phyloP scores from a whole-genome alignment of 495 filamentous ascomycete species.

The Trichocladium antarcticum region DNA sequence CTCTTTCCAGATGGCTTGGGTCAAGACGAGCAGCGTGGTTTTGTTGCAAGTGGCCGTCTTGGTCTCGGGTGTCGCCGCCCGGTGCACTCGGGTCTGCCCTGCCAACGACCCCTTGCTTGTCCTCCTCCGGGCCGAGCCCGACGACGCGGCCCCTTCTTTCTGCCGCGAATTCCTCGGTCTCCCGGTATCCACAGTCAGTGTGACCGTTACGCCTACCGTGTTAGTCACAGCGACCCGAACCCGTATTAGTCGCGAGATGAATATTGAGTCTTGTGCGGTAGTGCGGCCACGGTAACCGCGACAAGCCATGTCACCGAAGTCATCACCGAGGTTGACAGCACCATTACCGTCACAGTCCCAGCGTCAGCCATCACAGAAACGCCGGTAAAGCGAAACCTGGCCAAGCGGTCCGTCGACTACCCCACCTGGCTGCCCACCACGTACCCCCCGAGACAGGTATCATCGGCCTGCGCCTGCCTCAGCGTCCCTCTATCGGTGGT shows the following conservation, averaged over 20 bases:
- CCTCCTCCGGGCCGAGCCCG: no score
- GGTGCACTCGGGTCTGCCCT: no score
- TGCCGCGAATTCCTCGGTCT: not conserved
- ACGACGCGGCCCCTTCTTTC: not conserved
- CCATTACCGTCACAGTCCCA: conserved; percentile 1
- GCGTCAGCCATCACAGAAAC: no score
- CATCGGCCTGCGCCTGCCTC: conserved; percentile 4
- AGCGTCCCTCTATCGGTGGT: not conserved
- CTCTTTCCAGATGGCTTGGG: no score
- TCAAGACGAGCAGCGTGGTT: no score
- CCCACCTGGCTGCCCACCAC: not conserved
- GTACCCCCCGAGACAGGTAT: not conserved
- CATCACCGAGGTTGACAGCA: not conserved
- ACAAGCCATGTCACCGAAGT: not conserved
- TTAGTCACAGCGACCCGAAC: not conserved
- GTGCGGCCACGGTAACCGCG: not conserved
- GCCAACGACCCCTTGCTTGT: no score
- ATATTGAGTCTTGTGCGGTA: no score
- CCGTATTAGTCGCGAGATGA: no score
- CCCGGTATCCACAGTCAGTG: not conserved
- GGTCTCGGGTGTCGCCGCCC: no score
- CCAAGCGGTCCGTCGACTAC: not conserved
- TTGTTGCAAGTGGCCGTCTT: no score
- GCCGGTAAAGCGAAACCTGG: no score
- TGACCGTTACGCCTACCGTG: not conserved